These are phyloP conservation scores for Beauveria scarabaeidicola DNA, from an alignment of 2,329 filamentous ascomycete species.

Conservation along the genomic window DNA sequence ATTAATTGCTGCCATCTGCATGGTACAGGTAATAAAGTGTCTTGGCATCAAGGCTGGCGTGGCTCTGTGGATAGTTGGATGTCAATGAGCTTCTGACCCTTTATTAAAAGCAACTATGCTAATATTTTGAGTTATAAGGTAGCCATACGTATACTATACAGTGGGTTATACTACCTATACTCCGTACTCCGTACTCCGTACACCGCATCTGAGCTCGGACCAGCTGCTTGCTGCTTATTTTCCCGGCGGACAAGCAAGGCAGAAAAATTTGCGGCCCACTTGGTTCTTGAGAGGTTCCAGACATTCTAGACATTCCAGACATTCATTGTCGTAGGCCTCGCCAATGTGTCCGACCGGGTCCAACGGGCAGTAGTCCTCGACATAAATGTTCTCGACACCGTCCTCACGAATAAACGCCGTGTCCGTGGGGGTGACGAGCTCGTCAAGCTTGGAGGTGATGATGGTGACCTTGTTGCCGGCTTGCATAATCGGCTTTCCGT, in stretches of 20 bases:
- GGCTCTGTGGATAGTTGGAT: not conserved
- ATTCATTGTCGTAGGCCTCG: conserved; percentile 13
- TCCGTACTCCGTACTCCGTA: not conserved
- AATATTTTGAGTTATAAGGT: not conserved
- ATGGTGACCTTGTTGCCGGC: conserved; percentile 14
- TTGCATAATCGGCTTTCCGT: conserved; percentile 11
- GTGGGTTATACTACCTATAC: too few relatives aligned
- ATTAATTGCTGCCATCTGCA: not conserved
- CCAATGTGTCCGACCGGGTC: conserved; percentile 15
- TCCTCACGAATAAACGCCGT: conserved; percentile 11
- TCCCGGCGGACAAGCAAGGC: not conserved
- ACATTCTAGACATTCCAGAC: too few relatives aligned
- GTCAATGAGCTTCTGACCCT: not conserved
- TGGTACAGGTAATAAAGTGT: not conserved
- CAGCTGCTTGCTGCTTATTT: not conserved
- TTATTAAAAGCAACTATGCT: too few relatives aligned
- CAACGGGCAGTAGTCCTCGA: conserved; percentile 15
- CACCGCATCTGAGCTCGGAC: not conserved
- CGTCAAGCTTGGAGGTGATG: conserved; percentile 13
- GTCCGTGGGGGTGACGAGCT: conserved; percentile 12
- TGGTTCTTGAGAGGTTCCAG: conserved; percentile 14
- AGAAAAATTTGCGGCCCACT: conserved; percentile 11
- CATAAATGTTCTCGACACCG: conserved; percentile 14
- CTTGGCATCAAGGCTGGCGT: not conserved
- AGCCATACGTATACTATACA: too few relatives aligned